Conservation (phyloP, 2,329 filamentous ascomycete genomes). For the Diaporthe eres region DNA sequence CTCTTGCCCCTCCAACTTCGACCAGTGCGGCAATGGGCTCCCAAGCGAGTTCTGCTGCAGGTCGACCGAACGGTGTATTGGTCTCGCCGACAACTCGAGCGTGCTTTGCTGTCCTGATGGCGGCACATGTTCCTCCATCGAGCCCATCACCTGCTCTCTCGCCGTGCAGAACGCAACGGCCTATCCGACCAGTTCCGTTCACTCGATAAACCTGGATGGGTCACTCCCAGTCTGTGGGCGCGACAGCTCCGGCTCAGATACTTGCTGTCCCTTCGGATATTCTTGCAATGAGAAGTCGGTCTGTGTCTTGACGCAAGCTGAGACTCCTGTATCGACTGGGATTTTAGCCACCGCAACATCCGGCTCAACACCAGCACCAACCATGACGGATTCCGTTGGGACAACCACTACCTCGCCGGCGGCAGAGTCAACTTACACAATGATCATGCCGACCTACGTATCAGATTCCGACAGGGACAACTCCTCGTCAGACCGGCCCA, state of each 20-base stretch:
- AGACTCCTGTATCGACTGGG: constrained; percentile 31
- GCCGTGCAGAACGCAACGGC: constrained; percentile 36
- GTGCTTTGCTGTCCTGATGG: constrained; percentile 39
- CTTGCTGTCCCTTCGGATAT: constrained; percentile 42
- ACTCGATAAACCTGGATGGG: constrained; percentile 36
- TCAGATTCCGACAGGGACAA: background rate
- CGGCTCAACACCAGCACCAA: background rate
- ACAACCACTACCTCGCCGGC: constrained; percentile 6
- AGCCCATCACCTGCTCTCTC: constrained; percentile 39
- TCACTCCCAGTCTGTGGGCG: constrained; percentile 37
- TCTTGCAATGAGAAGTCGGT: constrained; percentile 29
- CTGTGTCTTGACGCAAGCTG: constrained; percentile 18
- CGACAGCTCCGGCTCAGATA: constrained; percentile 6
- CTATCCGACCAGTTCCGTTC: constrained; percentile 33
- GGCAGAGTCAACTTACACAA: constrained; percentile 1
- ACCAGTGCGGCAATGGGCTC: constrained; percentile 39
- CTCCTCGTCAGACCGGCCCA: constrained; percentile 28
- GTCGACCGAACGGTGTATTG: constrained; percentile 30
- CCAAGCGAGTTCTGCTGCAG: constrained; percentile 40
- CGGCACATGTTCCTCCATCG: constrained; percentile 34
- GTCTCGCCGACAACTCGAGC: constrained; percentile 36
- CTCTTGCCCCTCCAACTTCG: constrained; percentile 38
- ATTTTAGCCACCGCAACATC: constrained; percentile 32
- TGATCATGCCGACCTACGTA: constrained; percentile 2
- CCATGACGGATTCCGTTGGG: constrained; percentile 2